Base-by-base conservation (phyloP, 192 early-diverging fungal species). In the Coemansia umbellata region DNA sequence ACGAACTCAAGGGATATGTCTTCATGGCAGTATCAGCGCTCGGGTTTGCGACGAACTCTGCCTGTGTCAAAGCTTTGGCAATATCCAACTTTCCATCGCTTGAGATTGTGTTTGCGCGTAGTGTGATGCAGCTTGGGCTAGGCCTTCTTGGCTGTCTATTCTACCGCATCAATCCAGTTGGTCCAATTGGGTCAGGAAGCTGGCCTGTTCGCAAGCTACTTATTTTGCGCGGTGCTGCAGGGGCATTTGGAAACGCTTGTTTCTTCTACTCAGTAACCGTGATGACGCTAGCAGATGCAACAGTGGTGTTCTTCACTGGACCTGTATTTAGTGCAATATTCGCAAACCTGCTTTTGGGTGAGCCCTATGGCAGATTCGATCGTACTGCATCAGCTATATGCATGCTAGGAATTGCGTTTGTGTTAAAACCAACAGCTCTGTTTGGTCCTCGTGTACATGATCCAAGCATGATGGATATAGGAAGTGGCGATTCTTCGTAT, bases 251-350 rank as follows among this genome's bases (percentile, higher is more conserved):
- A 3, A 66, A 89, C 45, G 84, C 75, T 0, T 78, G 80, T 11
- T 89, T 85, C 65, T 92, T 90, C 58, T 87, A 80, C 50, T 82
- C 82, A 2, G 52, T 90, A 10, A 82, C 85, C 9, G 64, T 82
- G 31, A 70, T 89, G 63, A 81, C 86, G 3, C 58, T 90, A 37
- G 87, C 80, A 1, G 90, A 90, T 61, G 86, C 86, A 18, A 90
- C 86, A 24, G 86, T 87, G 3, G 66, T 90, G 8, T 92, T 90
- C 52, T 92, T 90, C 55, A 81, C 85, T 5, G 81, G 81, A 9
- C 88, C 90, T 3, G 80, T 82, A n/a, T 87, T 92, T 57, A 89
- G 86, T 14, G 84, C 87, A 0, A 58, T 91, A 19, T 60, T 88
- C 44, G 90, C 84, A 0, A 51, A 72, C 33, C 35, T 82, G 44